Percentiles rank a stretch among this genome's conserved stretches.
Evolutionary conservation across 768 basidiomycete genomes (phyloP).

Genomic region (Tulasnella calospora): DNA sequence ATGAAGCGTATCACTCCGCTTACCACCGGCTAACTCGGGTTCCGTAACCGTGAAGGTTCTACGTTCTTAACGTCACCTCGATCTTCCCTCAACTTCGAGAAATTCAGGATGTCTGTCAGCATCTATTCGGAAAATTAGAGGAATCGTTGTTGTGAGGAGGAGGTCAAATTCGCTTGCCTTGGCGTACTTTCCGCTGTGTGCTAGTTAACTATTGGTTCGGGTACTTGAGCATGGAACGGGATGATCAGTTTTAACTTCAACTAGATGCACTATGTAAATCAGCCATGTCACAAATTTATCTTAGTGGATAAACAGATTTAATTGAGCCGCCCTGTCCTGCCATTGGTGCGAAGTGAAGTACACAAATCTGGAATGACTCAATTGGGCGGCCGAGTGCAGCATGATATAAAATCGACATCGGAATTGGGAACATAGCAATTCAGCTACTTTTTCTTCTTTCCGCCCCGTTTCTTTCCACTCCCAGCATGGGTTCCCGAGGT

Average conservation of each 20-base stretch:
- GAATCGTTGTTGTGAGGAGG: slow-evolving; percentile 27
- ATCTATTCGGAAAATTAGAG: slow-evolving; percentile 32
- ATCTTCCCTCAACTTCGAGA: slow-evolving; percentile 20
- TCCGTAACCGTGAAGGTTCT: slow-evolving; percentile 29
- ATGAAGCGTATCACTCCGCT: neutral
- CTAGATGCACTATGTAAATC: neutral
- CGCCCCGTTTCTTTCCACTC: slow-evolving; percentile 10
- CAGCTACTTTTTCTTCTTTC: slow-evolving; percentile 11
- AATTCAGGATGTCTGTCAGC: slow-evolving; percentile 31
- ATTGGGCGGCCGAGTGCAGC: neutral
- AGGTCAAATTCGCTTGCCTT: neutral
- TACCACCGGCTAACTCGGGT: neutral
- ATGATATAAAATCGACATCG: neutral
- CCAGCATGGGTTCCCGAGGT: neutral
- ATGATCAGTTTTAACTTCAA: neutral
- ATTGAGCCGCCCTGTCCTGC: neutral
- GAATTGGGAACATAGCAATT: neutral
- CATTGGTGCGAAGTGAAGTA: neutral
- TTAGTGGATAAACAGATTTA: neutral
- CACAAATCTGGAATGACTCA: neutral
- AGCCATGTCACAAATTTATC: neutral
- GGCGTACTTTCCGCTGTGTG: neutral
- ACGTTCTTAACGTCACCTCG: slow-evolving; percentile 27
- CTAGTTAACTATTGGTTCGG: neutral
- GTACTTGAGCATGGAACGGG: neutral